Conservation (phyloP, 2,329 filamentous ascomycete species). For the Paraphoma sp. region DNA sequence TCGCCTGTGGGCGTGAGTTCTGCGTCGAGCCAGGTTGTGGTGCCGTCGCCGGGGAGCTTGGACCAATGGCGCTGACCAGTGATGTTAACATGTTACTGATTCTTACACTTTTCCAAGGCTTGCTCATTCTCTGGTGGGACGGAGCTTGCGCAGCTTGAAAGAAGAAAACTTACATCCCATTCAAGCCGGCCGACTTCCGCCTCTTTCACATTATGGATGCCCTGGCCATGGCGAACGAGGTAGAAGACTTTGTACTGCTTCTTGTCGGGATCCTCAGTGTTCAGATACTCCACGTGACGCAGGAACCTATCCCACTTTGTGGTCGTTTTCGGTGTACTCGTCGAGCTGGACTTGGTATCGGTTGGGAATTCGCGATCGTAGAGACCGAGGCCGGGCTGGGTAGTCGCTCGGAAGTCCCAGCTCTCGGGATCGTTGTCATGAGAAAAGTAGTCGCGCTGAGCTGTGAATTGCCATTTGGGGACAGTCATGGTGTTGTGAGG, state of each 20-base stretch:
- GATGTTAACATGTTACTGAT: background rate
- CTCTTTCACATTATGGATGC: slow-evolving; percentile 67
- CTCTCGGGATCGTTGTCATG: slow-evolving; percentile 20
- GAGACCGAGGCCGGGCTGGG: slow-evolving; percentile 58
- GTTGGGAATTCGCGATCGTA: slow-evolving; percentile 64
- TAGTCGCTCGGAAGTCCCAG: slow-evolving; percentile 21
- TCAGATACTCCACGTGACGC: slow-evolving; percentile 61
- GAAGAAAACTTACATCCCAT: slow-evolving; percentile 63
- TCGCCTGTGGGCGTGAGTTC: slow-evolving; percentile 63
- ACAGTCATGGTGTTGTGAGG: background rate
- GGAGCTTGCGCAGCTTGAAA: background rate
- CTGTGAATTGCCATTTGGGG: slow-evolving; percentile 11
- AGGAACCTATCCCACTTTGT: slow-evolving; percentile 67
- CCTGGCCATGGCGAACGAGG: slow-evolving; percentile 72
- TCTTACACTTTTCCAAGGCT: too few species aligned
- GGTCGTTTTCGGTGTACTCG: slow-evolving; percentile 35
- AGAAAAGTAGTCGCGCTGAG: slow-evolving; percentile 20
- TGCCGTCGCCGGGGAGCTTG: slow-evolving; percentile 65
- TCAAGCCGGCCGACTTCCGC: slow-evolving; percentile 67
- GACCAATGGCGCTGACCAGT: slow-evolving; percentile 64
- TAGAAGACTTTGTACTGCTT: slow-evolving; percentile 69
- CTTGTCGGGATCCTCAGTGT: slow-evolving; percentile 49
- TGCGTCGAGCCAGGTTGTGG: slow-evolving; percentile 66
- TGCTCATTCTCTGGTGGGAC: too few species aligned
- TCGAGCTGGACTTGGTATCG: slow-evolving; percentile 50